Percentiles rank a stretch among this genome's conserved stretches.
Evolutionary conservation across 2,329 filamentous ascomycete species (phyloP).

Genomic region (Fusarium hostae): DNA sequence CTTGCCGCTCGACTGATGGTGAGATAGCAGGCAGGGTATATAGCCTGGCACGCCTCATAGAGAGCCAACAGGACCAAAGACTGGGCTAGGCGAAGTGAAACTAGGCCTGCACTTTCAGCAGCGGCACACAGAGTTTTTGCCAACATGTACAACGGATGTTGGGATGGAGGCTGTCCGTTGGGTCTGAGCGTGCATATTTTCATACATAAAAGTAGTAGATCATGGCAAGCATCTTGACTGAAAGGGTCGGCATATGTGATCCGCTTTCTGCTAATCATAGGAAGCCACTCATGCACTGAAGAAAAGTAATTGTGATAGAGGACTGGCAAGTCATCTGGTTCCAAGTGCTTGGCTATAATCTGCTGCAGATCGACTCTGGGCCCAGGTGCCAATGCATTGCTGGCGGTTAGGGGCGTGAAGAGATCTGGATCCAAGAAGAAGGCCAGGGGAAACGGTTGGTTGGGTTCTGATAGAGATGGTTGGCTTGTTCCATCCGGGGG

Average conservation of each 20-base stretch:
- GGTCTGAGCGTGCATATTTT: slow-evolving; percentile 5
- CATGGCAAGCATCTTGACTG: slow-evolving; percentile 6
- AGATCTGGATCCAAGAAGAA: slow-evolving; percentile 3
- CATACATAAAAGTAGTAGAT: slow-evolving; percentile 11
- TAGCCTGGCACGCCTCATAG: slow-evolving; percentile 5
- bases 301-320: slow-evolving; percentile 3
- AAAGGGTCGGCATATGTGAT: slow-evolving; percentile 1
- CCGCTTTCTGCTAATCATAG: slow-evolving; percentile 6
- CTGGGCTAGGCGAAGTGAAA: neutral
- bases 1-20: slow-evolving; percentile 9
- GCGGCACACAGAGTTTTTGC: slow-evolving; percentile 1
- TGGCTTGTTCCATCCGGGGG: neutral
- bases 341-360: neutral
- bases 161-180: neutral
- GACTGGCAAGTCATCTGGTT: neutral
- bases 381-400: slow-evolving; percentile 1
- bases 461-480: neutral
- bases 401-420: neutral
- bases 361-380: neutral
- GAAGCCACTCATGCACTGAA: slow-evolving; percentile 7
- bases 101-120: slow-evolving; percentile 1
- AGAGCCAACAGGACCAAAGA: neutral
- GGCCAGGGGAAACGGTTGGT: neutral
- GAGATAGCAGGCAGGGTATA: slow-evolving; percentile 10
- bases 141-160: neutral